These are phyloP conservation scores for Salix udensis DNA, from an alignment of 345 rosid species.

Conservation along the genomic window DNA sequence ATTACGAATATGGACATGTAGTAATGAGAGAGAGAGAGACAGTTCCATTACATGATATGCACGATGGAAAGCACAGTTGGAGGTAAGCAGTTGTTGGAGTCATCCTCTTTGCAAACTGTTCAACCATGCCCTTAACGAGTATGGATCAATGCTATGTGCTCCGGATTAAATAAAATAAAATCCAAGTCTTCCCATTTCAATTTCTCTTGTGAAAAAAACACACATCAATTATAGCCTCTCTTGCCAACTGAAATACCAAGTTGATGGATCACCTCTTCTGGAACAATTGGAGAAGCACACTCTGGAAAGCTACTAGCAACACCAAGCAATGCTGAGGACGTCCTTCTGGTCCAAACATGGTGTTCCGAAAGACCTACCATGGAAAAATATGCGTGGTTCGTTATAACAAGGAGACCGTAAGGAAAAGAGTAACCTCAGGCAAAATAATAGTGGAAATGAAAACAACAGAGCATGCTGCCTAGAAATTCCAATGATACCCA, in stretches of 20 bases:
- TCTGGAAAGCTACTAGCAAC: conserved; percentile 98
- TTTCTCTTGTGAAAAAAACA: neutral
- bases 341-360: conserved; percentile 99
- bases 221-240: neutral
- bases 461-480: too few species aligned
- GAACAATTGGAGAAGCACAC: conserved; percentile 89
- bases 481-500: too few species aligned
- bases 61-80: neutral
- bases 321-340: conserved; percentile 99
- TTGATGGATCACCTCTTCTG: conserved; percentile 70
- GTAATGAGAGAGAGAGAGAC: too few species aligned
- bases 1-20: too few species aligned
- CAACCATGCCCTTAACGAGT: neutral
- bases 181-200: neutral
- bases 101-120: neutral
- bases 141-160: neutral
- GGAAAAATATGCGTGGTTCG: conserved; percentile 6
- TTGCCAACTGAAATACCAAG: neutral
- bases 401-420: neutral
- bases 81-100: too few species aligned
- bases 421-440: neutral
- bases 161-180: neutral
- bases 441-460: neutral
- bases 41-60: too few species aligned
- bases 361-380: conserved; percentile 85